Percentiles rank a stretch among this genome's conserved stretches.
These are phyloP conservation scores for Pseudogymnoascus sp. DNA, from an alignment of 2,329 filamentous ascomycete species.

Conservation along the genomic window DNA sequence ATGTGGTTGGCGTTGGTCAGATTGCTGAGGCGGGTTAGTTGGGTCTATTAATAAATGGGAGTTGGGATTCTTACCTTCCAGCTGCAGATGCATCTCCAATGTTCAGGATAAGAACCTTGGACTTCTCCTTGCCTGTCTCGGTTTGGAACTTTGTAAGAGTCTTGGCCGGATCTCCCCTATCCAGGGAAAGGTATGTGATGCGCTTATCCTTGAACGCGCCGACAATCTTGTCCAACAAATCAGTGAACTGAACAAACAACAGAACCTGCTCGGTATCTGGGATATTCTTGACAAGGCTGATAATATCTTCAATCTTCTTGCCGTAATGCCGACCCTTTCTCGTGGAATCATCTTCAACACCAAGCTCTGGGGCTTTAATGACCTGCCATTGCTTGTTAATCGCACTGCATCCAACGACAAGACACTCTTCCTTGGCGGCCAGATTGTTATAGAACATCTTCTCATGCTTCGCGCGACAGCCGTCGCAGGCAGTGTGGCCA, in stretches of 20 bases:
- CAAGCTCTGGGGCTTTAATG: constrained; percentile 33
- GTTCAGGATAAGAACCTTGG: constrained; percentile 51
- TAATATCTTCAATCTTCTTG: constrained; percentile 41
- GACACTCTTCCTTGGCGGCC: constrained; percentile 31
- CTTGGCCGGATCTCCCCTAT: constrained; percentile 24
- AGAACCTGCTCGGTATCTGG: constrained; percentile 43
- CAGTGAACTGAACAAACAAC: constrained; percentile 48
- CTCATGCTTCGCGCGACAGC: constrained; percentile 30
- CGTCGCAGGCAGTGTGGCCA: constrained; percentile 44
- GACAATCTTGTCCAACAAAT: constrained; percentile 36
- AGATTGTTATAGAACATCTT: constrained; percentile 1
- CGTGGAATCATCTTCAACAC: constrained; percentile 22
- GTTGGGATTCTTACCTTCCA: constrained; percentile 44
- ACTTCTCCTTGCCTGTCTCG: constrained; percentile 28
- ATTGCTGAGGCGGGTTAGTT: constrained; percentile 38
- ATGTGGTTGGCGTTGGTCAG: constrained; percentile 58
- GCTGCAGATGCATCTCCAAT: constrained; percentile 51
- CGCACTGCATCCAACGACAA: constrained; percentile 34
- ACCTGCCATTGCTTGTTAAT: constrained; percentile 34
- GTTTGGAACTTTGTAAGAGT: constrained; percentile 37
- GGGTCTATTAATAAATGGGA: not conserved
- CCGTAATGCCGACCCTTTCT: constrained; percentile 31
- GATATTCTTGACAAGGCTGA: constrained; percentile 37
- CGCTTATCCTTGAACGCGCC: constrained; percentile 27
- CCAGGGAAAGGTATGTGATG: constrained; percentile 33